Evolutionary conservation across 2,329 filamentous ascomycete genomes (phyloP).

Genomic region (Ophiostoma triangulosporum): DNA sequence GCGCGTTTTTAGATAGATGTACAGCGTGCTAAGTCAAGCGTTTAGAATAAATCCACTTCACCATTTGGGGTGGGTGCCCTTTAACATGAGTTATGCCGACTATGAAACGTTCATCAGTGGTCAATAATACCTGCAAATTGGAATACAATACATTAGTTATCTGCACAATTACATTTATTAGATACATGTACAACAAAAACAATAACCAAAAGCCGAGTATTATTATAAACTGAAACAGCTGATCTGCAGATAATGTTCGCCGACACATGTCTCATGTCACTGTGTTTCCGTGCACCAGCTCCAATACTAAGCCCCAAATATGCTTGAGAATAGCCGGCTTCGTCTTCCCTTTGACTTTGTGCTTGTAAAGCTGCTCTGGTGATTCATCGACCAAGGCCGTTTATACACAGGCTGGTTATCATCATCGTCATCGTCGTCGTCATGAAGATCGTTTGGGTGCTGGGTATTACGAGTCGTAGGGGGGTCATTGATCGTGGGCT

Average conservation of each 20-base stretch:
- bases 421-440: neutral
- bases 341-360: neutral
- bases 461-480: neutral
- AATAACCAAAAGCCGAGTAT: too few relatives aligned
- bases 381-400: constrained; percentile 1
- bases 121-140: too few relatives aligned
- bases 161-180: too few relatives aligned
- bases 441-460: neutral
- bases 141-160: too few relatives aligned
- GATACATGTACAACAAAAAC: too few relatives aligned
- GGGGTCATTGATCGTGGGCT: neutral
- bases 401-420: neutral
- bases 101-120: too few relatives aligned
- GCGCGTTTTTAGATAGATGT: neutral
- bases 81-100: too few relatives aligned
- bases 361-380: neutral
- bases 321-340: neutral
- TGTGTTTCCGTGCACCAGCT: neutral
- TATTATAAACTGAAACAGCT: too few relatives aligned
- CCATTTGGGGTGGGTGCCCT: too few relatives aligned
- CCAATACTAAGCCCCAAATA: neutral
- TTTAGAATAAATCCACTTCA: too few relatives aligned
- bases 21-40: too few relatives aligned
- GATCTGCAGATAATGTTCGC: too few relatives aligned
- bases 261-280: neutral